Conservation (phyloP, 768 basidiomycete species). For the Tricholoma hemisulphureum region DNA sequence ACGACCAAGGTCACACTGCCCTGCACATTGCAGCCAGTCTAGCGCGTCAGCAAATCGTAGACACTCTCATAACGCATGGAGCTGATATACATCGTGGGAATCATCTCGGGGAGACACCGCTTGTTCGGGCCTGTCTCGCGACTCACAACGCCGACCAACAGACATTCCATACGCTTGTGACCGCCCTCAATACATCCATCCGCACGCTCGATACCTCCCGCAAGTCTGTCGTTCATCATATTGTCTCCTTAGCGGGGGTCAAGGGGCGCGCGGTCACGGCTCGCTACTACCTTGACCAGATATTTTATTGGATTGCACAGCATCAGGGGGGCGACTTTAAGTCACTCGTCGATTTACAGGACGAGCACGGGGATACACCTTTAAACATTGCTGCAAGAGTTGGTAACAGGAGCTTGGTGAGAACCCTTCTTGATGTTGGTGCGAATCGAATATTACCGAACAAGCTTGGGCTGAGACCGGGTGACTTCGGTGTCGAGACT, state of each 20-base stretch:
- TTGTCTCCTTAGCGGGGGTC: constrained; percentile 86
- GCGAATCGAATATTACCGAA: constrained; percentile 88
- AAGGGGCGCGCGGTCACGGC: constrained; percentile 83
- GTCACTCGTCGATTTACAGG: constrained; percentile 85
- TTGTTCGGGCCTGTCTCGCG: constrained; percentile 88
- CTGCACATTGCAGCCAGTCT: constrained; percentile 91
- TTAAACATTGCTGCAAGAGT: constrained; percentile 94
- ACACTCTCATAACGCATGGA: constrained; percentile 69
- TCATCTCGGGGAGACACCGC: constrained; percentile 89
- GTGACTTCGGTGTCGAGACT: constrained; percentile 92
- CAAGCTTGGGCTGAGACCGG: constrained; percentile 89
- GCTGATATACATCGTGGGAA: constrained; percentile 93
- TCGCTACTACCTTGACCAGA: constrained; percentile 87
- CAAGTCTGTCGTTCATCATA: constrained; percentile 88
- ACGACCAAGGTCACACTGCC: constrained; percentile 93
- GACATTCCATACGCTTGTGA: constrained; percentile 65
- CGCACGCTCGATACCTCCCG: constrained; percentile 85
- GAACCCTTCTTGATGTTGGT: constrained; percentile 85
- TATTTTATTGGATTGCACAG: constrained; percentile 83
- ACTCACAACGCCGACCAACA: constrained; percentile 83
- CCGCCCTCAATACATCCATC: constrained; percentile 67
- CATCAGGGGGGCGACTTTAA: constrained; percentile 74
- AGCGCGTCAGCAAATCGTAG: constrained; percentile 64
- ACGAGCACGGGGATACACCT: constrained; percentile 94
- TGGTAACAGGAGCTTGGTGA: constrained; percentile 84